A percentile compares a stretch with the other conserved stretches of the same genome.
Conservation (phyloP, 1,139 yeast genomes). For the Sugiyamaella novakii region DNA sequence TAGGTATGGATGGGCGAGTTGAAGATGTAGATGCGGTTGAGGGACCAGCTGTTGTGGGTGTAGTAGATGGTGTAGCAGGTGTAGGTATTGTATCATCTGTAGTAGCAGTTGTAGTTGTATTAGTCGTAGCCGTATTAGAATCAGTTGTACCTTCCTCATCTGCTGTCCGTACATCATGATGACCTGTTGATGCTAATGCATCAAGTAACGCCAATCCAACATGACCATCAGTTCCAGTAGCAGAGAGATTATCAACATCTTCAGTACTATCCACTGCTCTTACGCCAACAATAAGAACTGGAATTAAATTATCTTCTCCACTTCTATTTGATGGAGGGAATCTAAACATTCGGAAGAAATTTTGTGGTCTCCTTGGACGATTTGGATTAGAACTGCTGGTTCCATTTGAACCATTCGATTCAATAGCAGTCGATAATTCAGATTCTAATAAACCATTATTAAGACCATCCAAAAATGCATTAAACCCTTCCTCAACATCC, state of each 20-base stretch:
- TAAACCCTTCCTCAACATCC: conserved; percentile 40
- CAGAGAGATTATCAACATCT: conserved; percentile 23
- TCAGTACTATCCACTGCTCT: conserved; percentile 44
- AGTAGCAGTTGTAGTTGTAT: not conserved
- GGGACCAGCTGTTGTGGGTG: not conserved
- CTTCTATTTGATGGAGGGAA: conserved; percentile 43
- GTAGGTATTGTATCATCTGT: too few species aligned
- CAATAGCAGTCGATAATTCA: conserved; percentile 39
- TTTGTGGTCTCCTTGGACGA: conserved; percentile 29
- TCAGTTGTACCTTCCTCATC: not conserved
- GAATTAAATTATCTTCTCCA: conserved; percentile 43
- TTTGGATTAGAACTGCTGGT: conserved; percentile 21
- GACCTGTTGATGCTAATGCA: conserved; percentile 20
- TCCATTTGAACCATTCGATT: conserved; percentile 8
- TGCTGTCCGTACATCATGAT: not conserved
- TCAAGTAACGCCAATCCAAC: conserved; percentile 29
- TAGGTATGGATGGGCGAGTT: too few species aligned
- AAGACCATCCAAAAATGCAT: conserved; percentile 46
- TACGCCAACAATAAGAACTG: conserved; percentile 61
- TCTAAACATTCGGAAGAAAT: conserved; percentile 58
- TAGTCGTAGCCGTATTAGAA: not conserved
- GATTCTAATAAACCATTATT: conserved; percentile 46
- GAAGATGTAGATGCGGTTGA: not conserved
- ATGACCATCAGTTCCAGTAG: conserved; percentile 12
- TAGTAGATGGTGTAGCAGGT: not conserved